Evolutionary conservation across 2,329 filamentous ascomycete genomes (phyloP), one percentile per base, ranked within the genome.

Genomic region (Cordyceps militaris): DNA sequence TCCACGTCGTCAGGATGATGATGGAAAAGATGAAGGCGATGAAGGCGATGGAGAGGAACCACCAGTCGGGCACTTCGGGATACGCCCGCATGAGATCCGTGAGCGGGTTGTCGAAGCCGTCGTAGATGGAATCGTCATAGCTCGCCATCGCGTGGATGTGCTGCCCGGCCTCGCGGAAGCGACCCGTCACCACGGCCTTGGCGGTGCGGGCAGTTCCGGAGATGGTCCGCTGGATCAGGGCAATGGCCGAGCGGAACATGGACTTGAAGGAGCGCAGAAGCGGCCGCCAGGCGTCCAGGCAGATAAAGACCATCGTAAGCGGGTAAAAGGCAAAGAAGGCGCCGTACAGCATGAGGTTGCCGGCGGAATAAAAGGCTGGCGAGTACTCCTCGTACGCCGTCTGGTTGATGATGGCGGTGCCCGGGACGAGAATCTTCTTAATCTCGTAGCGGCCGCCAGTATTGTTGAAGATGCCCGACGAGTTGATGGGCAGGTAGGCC

Each of bases 41-140:
- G 11, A 64, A 38, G 4, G 61, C 63, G 26, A 65, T 63, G 0
- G 58, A 59, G 9, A 63, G 52, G 26, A 70, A 71, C 70, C 77
- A 79, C 76, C 76, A 79, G 57, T 78, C 76, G 0, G 77, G 76
- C 0, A 79, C 75, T 48, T 79, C 77, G 0, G 67, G 65, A 59
- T 78, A 79, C 2, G 65, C 67, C 4, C 67, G 62, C 76, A 79
- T 78, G 1, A 76, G 64, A 0, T 72, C 66, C 2, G 66, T 74
- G 40, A 78, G 74, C 0, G 75, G 63, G 59, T 79, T 75, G 54
- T 72, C 73, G 14, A 73, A 71, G 3, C 68, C 71, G 1, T 72
- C 73, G 58, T 76, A 76, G 58, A 75, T 75, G 5, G 70, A 70
- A 16, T 66, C 69, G 1, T 70, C 68, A 47, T 72, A 64, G 4